Evolutionary conservation across 2,329 filamentous ascomycete species (phyloP), one percentile per base, ranked within the genome.

Genomic region (Trichoderma koningiopsis): DNA sequence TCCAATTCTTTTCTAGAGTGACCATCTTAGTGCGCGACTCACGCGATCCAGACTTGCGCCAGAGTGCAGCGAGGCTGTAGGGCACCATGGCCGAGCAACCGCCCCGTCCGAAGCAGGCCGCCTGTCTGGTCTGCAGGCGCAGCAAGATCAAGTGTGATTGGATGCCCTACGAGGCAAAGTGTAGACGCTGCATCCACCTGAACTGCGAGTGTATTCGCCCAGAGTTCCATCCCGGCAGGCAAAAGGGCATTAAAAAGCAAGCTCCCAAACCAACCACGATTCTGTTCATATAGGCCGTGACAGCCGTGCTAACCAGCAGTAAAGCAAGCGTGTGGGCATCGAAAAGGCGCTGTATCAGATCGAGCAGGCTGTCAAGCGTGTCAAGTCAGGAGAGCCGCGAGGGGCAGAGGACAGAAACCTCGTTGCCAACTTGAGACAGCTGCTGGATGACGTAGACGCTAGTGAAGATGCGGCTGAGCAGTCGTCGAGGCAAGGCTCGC

Each of bases 191-290:
- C 76, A 80, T 83, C 66, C 85, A 88, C 74, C 80, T 85, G 8
- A 83, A 85, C 40, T 76, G 81, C 16, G 88, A 92, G 70, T 93
- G 91, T 76, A 81, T 91, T 6, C 87, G 91, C 2, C 90, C 86
- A n/a, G 86, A 86, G n/a, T 92, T 92, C 75, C 90, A 92, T 71
- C 86, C 92, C 4, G 91, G 91, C 8, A 83, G 91, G 61, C 90
- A 92, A 75, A 92, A 92, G 76, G 91, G 91, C 27, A 90, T 92
- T 70, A 93, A 92, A 78, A 93, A 93, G 91, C 91, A 79, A 79
- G 83, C 73, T 57, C 22, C 43, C 27, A 37, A 29, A 59, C 27
- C 53, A 29, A 69, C 27, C 53, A 19, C 64, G 8, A 47, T 56
- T 24, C 52, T 24, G 5, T 49, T 49, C 35, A 57, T 4, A 43